Evolutionary conservation across 164 flowering plant species (phyloP).

Genomic region (Aristolochia fimbriata): DNA sequence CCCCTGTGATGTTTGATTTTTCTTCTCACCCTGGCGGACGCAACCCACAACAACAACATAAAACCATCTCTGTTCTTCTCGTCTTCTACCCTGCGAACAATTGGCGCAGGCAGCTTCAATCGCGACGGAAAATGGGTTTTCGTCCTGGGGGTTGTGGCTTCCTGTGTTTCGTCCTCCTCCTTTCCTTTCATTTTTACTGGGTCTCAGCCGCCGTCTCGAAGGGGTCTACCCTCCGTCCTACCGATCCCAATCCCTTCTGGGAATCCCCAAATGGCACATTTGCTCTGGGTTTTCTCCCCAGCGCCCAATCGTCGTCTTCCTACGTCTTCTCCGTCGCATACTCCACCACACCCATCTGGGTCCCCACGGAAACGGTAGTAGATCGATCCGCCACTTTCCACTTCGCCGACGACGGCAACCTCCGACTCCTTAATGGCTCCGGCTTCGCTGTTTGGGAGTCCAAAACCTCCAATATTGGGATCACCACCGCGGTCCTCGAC

Average conservation of each 20-base stretch:
- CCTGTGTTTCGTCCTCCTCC: neutral
- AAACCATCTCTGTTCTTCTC: neutral
- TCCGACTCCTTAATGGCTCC: conserved; percentile 24
- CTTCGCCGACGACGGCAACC: conserved; percentile 22
- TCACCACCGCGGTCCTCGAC: conserved; percentile 22
- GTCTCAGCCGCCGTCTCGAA: conserved; percentile 1
- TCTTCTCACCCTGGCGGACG: no score
- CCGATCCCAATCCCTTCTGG: conserved; percentile 10
- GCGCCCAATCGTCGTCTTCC: conserved; percentile 8
- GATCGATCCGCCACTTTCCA: conserved; percentile 15
- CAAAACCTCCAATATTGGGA: conserved; percentile 14
- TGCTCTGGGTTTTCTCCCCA: conserved; percentile 25
- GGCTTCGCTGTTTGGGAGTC: conserved; percentile 23
- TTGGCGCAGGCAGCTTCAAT: neutral
- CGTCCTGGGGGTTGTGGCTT: neutral
- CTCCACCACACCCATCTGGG: conserved; percentile 18
- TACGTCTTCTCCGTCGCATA: conserved; percentile 16
- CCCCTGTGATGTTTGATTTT: no score
- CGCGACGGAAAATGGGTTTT: neutral
- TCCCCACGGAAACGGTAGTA: conserved; percentile 13
- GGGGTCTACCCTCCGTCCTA: conserved; percentile 7
- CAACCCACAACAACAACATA: no score
- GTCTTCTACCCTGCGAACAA: no score
- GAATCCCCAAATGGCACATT: conserved; percentile 22
- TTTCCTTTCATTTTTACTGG: neutral